phyloP scores from a whole-genome alignment of 1,139 yeast genomes.

The Sugiyamaella japonica region DNA sequence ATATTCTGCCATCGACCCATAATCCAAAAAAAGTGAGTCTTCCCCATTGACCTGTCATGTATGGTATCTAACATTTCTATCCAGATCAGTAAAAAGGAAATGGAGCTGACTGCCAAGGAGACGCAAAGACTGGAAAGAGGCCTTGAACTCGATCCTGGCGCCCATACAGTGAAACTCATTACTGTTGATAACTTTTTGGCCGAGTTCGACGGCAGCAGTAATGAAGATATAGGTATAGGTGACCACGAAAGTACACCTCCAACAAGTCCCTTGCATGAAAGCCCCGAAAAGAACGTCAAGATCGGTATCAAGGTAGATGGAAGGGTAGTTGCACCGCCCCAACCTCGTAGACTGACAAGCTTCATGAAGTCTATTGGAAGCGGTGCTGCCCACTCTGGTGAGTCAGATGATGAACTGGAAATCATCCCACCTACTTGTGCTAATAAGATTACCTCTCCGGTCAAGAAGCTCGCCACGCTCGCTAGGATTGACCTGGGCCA shows the following conservation, averaged over 20 bases:
- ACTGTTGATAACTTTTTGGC: slow-evolving; percentile 32
- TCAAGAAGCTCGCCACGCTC: slow-evolving; percentile 27
- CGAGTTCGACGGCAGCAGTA: slow-evolving; percentile 22
- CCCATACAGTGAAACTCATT: slow-evolving; percentile 28
- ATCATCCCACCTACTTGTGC: slow-evolving; percentile 31
- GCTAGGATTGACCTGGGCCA: slow-evolving; percentile 26
- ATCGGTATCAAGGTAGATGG: neutral
- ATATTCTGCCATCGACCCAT: neutral
- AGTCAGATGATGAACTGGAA: slow-evolving; percentile 34
- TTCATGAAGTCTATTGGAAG: slow-evolving; percentile 16
- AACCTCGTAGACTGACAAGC: slow-evolving; percentile 16
- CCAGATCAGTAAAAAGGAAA: slow-evolving; percentile 33
- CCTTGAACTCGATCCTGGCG: slow-evolving; percentile 34
- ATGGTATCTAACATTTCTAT: neutral
- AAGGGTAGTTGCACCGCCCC: slow-evolving; percentile 9
- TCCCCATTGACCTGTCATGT: neutral
- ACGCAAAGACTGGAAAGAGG: slow-evolving; percentile 37
- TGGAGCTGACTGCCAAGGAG: slow-evolving; percentile 37
- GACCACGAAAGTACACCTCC: slow-evolving; percentile 16
- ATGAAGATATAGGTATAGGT: neutral
- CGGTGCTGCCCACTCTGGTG: slow-evolving; percentile 14
- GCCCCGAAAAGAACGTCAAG: neutral
- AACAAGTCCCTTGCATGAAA: slow-evolving; percentile 17
- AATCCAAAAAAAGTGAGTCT: slow-evolving; percentile 13
- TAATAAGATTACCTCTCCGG: slow-evolving; percentile 24